Evolutionary conservation across 805 yeast species (phyloP), one percentile per base, ranked within the genome.

Genomic region (Candida ponderosae): DNA sequence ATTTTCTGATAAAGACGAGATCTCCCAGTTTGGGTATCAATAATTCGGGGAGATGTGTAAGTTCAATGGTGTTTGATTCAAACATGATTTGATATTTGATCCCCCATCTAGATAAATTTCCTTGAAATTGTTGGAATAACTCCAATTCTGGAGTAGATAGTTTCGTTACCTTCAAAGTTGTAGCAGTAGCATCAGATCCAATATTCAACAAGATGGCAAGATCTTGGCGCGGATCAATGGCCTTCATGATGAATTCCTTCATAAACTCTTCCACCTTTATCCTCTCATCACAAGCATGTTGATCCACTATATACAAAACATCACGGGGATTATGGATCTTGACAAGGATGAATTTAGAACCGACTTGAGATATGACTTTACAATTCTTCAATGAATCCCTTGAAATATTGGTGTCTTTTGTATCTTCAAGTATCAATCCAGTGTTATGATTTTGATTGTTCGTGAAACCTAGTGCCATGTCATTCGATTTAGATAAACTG

Each of bases 201-300:
- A n/a, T n/a, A 5, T 30, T 30, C 16, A 55, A 34, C 1, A 40
- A 32, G 2, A 46, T 32, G 1, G 45, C 34, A 11, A 56, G 15
- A 6, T 44, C 40, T 5, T 48, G 29, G 6, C 45, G 38, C 29
- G 51, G 49, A 13, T 54, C 54, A 5, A 51, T 27, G 1, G 57
- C 62, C 9, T 44, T 42, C 6, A 41, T 32, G 3, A 74, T 48
- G 37, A 65, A 62, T 3, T 63, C 64, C 26, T 52, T 43, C n/a
- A 74, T 57, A 11, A 69, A 47, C 1, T 41, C 35, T 47, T 87
- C 96, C 2, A 81, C 70, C 33, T 65, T 63, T 0, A 83, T 64
- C 38, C 96, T 57, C 51, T 87, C 95, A 57, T 83, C 94, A 37
- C 81, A 75, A 0, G 95, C 95, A 62, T 87, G 96, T 49, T 86